Evolutionary conservation across 2,329 filamentous ascomycete species (phyloP).

Genomic region (Apiospora hydei): DNA sequence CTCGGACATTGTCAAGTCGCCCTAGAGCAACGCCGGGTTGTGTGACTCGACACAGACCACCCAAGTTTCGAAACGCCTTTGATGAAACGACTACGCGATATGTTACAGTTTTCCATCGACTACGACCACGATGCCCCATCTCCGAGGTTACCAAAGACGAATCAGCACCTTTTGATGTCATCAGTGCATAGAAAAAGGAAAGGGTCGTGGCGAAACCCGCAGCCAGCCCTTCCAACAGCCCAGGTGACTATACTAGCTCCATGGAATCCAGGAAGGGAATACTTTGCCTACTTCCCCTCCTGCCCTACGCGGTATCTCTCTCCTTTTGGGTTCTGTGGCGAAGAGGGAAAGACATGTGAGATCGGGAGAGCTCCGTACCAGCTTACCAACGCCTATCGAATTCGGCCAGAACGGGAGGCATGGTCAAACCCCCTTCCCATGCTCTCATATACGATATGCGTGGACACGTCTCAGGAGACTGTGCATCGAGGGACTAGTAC

Average conservation of each 20-base stretch:
- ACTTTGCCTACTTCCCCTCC: neutral
- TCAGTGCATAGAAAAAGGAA: neutral
- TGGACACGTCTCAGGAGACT: neutral
- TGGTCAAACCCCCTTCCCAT: neutral
- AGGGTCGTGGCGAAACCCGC: neutral
- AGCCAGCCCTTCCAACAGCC: neutral
- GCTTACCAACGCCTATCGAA: neutral
- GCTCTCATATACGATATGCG: neutral
- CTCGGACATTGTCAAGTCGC: conserved; percentile 16
- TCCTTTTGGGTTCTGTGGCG: neutral
- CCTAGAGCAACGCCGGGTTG: neutral
- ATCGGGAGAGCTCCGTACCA: neutral
- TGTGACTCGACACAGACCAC: neutral
- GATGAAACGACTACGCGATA: neutral
- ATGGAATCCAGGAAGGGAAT: neutral
- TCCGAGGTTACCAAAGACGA: neutral
- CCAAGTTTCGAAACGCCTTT: neutral
- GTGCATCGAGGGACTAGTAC: neutral
- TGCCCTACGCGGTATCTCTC: neutral
- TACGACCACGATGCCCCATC: neutral
- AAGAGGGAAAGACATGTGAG: neutral
- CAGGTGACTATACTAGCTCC: neutral
- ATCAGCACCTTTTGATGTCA: neutral
- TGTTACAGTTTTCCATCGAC: neutral
- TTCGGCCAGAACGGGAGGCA: neutral